Conservation (phyloP, 345 rosid genomes). For the Populus tremula region DNA sequence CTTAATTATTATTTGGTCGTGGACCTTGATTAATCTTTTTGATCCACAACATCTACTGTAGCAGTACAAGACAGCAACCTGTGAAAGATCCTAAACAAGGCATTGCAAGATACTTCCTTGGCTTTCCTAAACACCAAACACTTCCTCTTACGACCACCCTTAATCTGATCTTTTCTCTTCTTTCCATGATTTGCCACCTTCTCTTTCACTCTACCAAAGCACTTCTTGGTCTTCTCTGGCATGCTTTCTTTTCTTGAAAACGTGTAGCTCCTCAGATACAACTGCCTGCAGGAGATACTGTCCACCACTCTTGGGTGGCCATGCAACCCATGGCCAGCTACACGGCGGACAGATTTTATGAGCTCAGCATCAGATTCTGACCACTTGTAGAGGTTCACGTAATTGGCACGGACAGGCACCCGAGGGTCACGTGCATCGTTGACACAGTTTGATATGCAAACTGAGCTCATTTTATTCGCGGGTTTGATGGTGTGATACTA, state of each 20-base stretch:
- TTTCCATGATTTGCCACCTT: slow-evolving; percentile 15
- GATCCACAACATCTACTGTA: slow-evolving; percentile 51
- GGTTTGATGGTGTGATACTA: neutral
- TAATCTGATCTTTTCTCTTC: slow-evolving; percentile 9
- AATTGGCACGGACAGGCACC: slow-evolving; percentile 55
- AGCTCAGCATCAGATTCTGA: slow-evolving; percentile 27
- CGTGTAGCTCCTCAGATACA: slow-evolving; percentile 30
- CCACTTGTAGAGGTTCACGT: slow-evolving; percentile 44
- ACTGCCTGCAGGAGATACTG: slow-evolving; percentile 25
- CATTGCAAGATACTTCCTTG: slow-evolving; percentile 49
- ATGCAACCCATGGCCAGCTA: slow-evolving; percentile 17
- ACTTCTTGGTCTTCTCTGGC: slow-evolving; percentile 25
- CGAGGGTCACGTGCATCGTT: slow-evolving; percentile 67
- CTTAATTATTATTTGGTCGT: neutral
- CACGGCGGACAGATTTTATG: slow-evolving; percentile 28
- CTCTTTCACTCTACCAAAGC: slow-evolving; percentile 25
- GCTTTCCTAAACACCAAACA: slow-evolving; percentile 45
- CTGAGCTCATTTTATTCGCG: slow-evolving; percentile 47
- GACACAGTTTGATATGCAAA: slow-evolving; percentile 74
- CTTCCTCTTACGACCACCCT: slow-evolving; percentile 29
- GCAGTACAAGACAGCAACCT: slow-evolving; percentile 54
- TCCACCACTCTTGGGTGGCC: slow-evolving; percentile 24
- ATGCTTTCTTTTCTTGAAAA: slow-evolving; percentile 25
- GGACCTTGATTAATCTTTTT: neutral
- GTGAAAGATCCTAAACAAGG: slow-evolving; percentile 46